A percentile compares a stretch with the other conserved stretches of the same genome.
phyloP scores from a whole-genome alignment of 768 basidiomycete species.

The Podaxis sp. region DNA sequence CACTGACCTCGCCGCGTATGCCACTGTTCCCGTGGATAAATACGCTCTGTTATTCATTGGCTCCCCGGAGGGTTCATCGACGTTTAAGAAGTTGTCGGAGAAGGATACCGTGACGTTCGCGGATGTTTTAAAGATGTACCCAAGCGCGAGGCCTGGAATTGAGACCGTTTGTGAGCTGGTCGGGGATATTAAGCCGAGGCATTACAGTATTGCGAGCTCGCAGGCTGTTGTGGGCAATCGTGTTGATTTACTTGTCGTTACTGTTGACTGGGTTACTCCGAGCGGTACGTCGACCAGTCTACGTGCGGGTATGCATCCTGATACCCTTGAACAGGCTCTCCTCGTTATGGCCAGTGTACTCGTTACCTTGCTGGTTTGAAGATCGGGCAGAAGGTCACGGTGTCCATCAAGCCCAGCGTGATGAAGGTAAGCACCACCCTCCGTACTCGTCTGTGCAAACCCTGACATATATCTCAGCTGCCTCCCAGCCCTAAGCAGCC shows the following conservation, averaged over 20 bases:
- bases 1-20: slow-evolving; percentile 75
- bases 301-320: neutral
- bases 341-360: slow-evolving; percentile 91
- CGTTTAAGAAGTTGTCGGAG: slow-evolving; percentile 94
- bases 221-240: slow-evolving; percentile 94
- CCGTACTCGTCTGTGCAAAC: neutral
- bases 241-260: slow-evolving; percentile 93
- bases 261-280: slow-evolving; percentile 90
- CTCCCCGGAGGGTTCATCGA: slow-evolving; percentile 83
- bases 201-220: slow-evolving; percentile 96
- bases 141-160: slow-evolving; percentile 75
- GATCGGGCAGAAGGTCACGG: slow-evolving; percentile 89
- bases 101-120: slow-evolving; percentile 94
- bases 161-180: slow-evolving; percentile 84
- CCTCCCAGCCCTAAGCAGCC: slow-evolving; percentile 84
- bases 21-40: slow-evolving; percentile 63
- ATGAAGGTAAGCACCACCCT: slow-evolving; percentile 73
- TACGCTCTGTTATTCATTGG: slow-evolving; percentile 89
- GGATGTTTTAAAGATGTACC: slow-evolving; percentile 75
- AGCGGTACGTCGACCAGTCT: slow-evolving; percentile 49
- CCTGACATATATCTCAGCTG: slow-evolving; percentile 42
- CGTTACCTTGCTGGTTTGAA: slow-evolving; percentile 84
- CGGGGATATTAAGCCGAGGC: slow-evolving; percentile 94
- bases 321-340: slow-evolving; percentile 45
- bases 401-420: slow-evolving; percentile 97